Evolutionary conservation across 2,329 filamentous ascomycete genomes (phyloP), one percentile per base, ranked within the genome.

Genomic region (Cladosporium sp.): DNA sequence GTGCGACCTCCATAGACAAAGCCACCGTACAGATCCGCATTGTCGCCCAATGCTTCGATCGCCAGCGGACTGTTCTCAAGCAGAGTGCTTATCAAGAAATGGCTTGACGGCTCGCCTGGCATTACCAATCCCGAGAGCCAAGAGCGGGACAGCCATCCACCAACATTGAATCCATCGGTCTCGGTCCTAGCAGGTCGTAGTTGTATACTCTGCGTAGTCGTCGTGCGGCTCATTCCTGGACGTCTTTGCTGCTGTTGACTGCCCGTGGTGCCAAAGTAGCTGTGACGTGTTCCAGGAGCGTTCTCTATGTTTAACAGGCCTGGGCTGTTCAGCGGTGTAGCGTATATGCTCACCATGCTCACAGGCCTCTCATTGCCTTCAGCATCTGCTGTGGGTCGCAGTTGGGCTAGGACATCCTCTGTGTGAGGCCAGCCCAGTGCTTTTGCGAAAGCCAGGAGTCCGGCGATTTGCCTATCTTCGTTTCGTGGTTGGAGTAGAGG

Each of bases 111-210:
- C 63, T 82, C 79, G 3, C 82, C 82, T 0, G 83, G 82, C 38
- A 84, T 67, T 1, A 84, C 73, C 20, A 84, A 70, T 0, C 82
- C 82, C 1, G 80, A 80, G 0, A 84, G 72, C 73, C 80, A 84
- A 7, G 79, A 79, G 28, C 81, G 77, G 54, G 80, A 82, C 3
- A 84, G 73, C 82, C 82, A 84, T 37, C 64, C 62, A 15, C 64
- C 62, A 6, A 63, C 61, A 12, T 64, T 56, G 52, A 63, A 62
- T 9, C 45, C 58, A 7, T 47, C 57, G 15, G 51, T n/a, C 19
- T 52, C 42, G 20, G 17, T 58, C 14, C 15, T 19, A 20, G 55
- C 55, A 42, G 38, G 66, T 60, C 7, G 64, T 59, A 54, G 66
- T 56, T 47, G 64, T 38, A 66, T 62, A 36, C 58, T 65, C 5